phyloP scores from a whole-genome alignment of 2,329 filamentous ascomycete genomes.

The Teratosphaeria gauchensis region DNA sequence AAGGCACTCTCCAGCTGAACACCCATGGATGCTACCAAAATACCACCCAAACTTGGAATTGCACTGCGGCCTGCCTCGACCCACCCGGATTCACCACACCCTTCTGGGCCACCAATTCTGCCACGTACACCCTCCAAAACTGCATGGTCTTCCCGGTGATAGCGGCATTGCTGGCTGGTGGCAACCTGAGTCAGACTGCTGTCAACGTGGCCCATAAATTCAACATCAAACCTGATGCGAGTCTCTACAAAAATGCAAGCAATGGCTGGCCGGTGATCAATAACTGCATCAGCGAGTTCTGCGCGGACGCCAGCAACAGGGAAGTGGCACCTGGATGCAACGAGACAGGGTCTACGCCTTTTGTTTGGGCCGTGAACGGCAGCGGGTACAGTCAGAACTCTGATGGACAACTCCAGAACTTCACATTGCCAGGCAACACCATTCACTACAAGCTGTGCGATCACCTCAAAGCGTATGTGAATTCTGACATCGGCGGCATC shows the following conservation, averaged over 20 bases:
- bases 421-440: neutral
- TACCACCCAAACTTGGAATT: conserved; percentile 1
- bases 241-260: neutral
- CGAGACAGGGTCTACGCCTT: neutral
- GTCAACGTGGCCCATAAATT: conserved; percentile 3
- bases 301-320: neutral
- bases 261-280: conserved; percentile 5
- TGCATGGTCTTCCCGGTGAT: conserved; percentile 5
- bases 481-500: conserved; percentile 10
- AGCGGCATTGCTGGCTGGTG: neutral
- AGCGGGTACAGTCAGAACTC: neutral
- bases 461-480: conserved; percentile 6
- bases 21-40: neutral
- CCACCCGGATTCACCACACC: neutral
- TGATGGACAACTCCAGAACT: neutral
- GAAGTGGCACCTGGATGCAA: neutral
- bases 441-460: neutral
- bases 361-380: neutral
- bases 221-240: neutral
- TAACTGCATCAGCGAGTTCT: conserved; percentile 5
- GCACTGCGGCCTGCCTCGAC: conserved; percentile 6
- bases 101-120: conserved; percentile 1
- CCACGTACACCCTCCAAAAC: conserved; percentile 5
- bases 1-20: conserved; percentile 2
- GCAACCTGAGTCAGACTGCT: neutral